These are phyloP conservation scores for Petunia secreta DNA, from an alignment of 257 asterid genomes.

Conservation along the genomic window DNA sequence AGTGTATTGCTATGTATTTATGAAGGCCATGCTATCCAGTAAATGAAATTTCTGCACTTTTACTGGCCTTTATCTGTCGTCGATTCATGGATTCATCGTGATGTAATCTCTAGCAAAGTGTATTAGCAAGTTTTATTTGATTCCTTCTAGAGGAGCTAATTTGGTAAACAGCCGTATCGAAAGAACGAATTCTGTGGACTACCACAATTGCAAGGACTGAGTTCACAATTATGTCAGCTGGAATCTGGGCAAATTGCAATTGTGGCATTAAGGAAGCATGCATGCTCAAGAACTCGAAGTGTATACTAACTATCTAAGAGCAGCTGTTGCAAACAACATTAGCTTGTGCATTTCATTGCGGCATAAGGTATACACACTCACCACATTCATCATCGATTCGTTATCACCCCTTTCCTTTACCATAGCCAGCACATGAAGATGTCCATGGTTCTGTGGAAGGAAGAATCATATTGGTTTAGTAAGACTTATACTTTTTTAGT, in stretches of 20 bases:
- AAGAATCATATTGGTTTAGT: neutral
- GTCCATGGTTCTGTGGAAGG: neutral
- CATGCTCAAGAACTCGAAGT: neutral
- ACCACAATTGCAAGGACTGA: neutral
- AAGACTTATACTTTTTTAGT: neutral
- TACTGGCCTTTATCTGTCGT: constrained; percentile 26
- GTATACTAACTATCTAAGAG: neutral
- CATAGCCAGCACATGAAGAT: neutral
- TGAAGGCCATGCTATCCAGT: constrained; percentile 26
- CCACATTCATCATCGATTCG: neutral
- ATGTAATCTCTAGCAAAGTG: neutral
- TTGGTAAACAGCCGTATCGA: neutral
- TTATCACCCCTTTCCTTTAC: neutral
- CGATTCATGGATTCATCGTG: constrained; percentile 24
- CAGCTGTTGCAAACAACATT: neutral
- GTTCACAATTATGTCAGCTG: neutral
- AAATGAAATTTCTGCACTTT: neutral
- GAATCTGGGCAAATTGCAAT: neutral
- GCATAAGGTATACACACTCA: neutral
- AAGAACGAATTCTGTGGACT: neutral
- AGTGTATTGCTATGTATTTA: constrained; percentile 21
- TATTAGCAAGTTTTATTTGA: neutral
- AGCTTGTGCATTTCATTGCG: neutral
- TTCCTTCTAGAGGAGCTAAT: neutral
- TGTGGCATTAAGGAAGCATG: neutral